Conservation (phyloP, 2,329 filamentous ascomycete species). For the Eutypa lata region DNA sequence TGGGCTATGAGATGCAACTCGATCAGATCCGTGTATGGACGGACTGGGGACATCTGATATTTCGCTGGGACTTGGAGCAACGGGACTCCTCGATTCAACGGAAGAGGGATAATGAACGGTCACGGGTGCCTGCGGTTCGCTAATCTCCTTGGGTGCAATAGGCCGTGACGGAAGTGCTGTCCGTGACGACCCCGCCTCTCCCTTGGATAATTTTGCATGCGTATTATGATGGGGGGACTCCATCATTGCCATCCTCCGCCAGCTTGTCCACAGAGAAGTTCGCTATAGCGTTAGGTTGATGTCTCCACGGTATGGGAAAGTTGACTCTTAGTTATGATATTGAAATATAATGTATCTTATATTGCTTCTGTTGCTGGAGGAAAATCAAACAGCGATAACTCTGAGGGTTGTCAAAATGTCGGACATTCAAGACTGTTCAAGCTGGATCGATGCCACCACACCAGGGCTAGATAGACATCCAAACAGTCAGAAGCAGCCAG, state of each 20-base stretch:
- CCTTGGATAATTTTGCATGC: slow-evolving; percentile 16
- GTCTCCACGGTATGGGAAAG: neutral
- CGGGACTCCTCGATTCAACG: slow-evolving; percentile 22
- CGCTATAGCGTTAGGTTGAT: slow-evolving; percentile 2
- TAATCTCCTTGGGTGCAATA: slow-evolving; percentile 21
- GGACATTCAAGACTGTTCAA: neutral
- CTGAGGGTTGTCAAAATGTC: neutral
- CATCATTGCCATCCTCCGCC: slow-evolving; percentile 18
- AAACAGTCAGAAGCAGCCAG: neutral
- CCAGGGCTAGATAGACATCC: neutral
- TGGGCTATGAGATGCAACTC: slow-evolving; percentile 26
- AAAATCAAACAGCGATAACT: neutral
- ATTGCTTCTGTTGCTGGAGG: neutral
- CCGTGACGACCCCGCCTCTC: slow-evolving; percentile 20
- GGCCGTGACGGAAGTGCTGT: slow-evolving; percentile 28
- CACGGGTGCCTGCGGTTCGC: slow-evolving; percentile 19
- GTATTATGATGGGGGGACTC: slow-evolving; percentile 17
- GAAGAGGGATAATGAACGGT: slow-evolving; percentile 16
- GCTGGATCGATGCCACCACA: neutral
- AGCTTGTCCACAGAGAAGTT: slow-evolving; percentile 1
- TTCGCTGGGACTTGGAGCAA: slow-evolving; percentile 20
- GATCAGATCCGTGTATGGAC: slow-evolving; percentile 25
- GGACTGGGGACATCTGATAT: slow-evolving; percentile 25
- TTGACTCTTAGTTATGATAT: too few species aligned
- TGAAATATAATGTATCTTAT: neutral